A percentile compares a stretch with the other conserved stretches of the same genome.
These are phyloP conservation scores for Starmera dryadoides DNA, from an alignment of 805 yeast species.

Conservation along the genomic window DNA sequence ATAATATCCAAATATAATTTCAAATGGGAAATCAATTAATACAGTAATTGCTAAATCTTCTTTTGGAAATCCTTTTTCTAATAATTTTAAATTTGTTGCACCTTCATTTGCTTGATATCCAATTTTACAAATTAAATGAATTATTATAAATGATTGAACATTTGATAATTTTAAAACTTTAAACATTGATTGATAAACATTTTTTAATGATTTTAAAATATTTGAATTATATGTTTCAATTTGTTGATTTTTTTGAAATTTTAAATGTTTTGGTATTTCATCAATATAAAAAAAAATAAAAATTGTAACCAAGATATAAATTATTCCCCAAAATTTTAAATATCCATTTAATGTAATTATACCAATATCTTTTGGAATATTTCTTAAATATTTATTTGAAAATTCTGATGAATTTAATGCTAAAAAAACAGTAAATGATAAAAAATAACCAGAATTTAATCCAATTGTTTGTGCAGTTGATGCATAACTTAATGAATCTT, in stretches of 20 bases:
- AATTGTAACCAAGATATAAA: constrained; percentile 61
- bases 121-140: constrained; percentile 75
- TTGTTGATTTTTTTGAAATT: constrained; percentile 22
- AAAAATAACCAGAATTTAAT: constrained; percentile 85
- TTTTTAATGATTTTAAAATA: constrained; percentile 26
- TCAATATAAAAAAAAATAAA: constrained; percentile 51
- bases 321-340: constrained; percentile 68
- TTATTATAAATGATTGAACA: constrained; percentile 64
- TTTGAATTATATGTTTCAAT: constrained; percentile 13
- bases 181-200: constrained; percentile 61
- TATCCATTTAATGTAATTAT: constrained; percentile 68
- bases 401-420: constrained; percentile 90
- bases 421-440: constrained; percentile 84
- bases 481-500: constrained; percentile 78
- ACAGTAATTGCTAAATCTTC: constrained; percentile 93
- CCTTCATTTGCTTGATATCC: constrained; percentile 96
- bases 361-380: constrained; percentile 54
- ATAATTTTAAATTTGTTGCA: constrained; percentile 83
- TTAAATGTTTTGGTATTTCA: constrained; percentile 60
- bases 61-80: constrained; percentile 87
- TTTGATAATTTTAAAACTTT: constrained; percentile 62
- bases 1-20: constrained; percentile 88
- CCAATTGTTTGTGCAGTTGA: constrained; percentile 98
- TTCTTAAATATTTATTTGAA: constrained; percentile 76
- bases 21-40: constrained; percentile 91